phyloP scores from a whole-genome alignment of 345 rosid genomes.

The Camelina neglecta region DNA sequence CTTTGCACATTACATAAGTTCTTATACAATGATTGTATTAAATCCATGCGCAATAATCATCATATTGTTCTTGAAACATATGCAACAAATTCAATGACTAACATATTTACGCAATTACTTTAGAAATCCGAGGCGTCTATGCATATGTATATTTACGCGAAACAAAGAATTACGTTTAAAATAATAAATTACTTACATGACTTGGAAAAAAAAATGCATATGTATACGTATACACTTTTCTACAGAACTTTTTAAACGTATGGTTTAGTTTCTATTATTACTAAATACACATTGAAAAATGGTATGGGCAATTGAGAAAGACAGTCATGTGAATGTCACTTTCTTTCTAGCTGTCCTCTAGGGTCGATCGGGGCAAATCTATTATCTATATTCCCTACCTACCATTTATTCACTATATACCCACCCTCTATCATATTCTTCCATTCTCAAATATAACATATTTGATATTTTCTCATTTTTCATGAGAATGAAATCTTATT shows the following conservation, averaged over 20 bases:
- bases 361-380: constrained; percentile 10
- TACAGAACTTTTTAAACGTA: neutral
- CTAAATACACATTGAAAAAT: constrained; percentile 12
- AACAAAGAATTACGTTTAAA: too few relatives aligned
- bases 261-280: neutral
- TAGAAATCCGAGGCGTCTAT: too few relatives aligned
- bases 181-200: too few relatives aligned
- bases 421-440: constrained; percentile 11
- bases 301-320: constrained; percentile 7
- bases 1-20: too few relatives aligned
- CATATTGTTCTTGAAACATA: too few relatives aligned
- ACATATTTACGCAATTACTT: too few relatives aligned
- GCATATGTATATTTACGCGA: too few relatives aligned
- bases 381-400: constrained; percentile 19
- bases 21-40: too few relatives aligned
- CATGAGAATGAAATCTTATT: neutral
- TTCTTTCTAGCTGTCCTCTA: constrained; percentile 30
- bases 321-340: constrained; percentile 31
- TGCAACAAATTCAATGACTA: too few relatives aligned
- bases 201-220: neutral
- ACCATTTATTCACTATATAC: constrained; percentile 14
- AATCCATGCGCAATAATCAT: too few relatives aligned
- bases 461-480: neutral
- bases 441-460: neutral
- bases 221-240: neutral